Conservation (phyloP, 306 rosid species). For the Lagenaria siceraria region DNA sequence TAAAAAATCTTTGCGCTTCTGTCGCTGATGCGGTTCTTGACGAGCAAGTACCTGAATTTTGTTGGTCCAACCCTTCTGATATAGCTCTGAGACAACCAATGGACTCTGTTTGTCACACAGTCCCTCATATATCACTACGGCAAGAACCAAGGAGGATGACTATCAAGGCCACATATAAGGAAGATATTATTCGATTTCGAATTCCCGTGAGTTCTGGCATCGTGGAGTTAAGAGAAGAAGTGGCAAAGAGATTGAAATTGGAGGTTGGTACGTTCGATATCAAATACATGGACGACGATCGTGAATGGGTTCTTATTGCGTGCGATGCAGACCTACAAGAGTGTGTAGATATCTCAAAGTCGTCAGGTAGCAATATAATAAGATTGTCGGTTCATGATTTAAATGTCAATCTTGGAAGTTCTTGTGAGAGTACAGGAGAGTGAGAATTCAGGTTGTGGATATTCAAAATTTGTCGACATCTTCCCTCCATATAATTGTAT, state of each 20-base stretch:
- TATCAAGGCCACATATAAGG: slow-evolving; percentile 60
- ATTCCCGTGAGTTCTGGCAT: slow-evolving; percentile 31
- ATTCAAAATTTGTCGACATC: neutral
- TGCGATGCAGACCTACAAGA: slow-evolving; percentile 79
- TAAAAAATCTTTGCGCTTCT: slow-evolving; percentile 64
- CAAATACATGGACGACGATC: slow-evolving; percentile 77
- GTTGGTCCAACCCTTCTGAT: slow-evolving; percentile 30
- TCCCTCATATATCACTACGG: slow-evolving; percentile 16
- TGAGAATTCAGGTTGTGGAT: slow-evolving; percentile 16
- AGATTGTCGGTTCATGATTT: slow-evolving; percentile 56
- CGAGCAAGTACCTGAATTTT: slow-evolving; percentile 46
- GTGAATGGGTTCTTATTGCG: slow-evolving; percentile 73
- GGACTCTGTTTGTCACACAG: slow-evolving; percentile 14
- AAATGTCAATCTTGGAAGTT: slow-evolving; percentile 51
- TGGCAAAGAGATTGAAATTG: slow-evolving; percentile 57
- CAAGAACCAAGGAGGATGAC: slow-evolving; percentile 46
- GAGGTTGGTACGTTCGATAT: slow-evolving; percentile 60
- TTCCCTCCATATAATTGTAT: neutral
- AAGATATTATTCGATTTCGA: slow-evolving; percentile 67
- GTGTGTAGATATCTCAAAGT: slow-evolving; percentile 48
- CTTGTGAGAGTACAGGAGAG: slow-evolving; percentile 51
- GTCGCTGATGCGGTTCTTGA: slow-evolving; percentile 49
- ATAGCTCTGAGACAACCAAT: slow-evolving; percentile 36
- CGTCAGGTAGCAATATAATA: slow-evolving; percentile 51
- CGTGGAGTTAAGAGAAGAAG: slow-evolving; percentile 50